Evolutionary conservation across 164 flowering plant species (phyloP).

Genomic region (Aristolochia contorta): DNA sequence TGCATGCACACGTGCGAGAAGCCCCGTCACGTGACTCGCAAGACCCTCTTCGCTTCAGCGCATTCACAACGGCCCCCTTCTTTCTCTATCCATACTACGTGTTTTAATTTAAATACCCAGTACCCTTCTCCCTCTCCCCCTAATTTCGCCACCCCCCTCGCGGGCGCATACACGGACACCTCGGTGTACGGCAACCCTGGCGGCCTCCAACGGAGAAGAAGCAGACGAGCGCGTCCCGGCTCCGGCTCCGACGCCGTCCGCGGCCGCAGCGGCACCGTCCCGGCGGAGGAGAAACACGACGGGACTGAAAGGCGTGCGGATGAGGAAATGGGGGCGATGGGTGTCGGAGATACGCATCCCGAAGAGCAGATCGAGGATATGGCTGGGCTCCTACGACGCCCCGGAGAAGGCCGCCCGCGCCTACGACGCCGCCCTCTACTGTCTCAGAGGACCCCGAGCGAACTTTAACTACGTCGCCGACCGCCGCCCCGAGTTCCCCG

Average conservation of each 20-base stretch:
- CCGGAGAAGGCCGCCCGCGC: slow-evolving; percentile 44
- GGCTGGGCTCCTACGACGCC: slow-evolving; percentile 39
- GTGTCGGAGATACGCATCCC: slow-evolving; percentile 40
- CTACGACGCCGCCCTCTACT: slow-evolving; percentile 34
- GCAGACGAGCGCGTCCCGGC: background rate
- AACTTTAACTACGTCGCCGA: slow-evolving; percentile 24
- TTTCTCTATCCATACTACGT: background rate
- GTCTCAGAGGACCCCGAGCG: slow-evolving; percentile 23
- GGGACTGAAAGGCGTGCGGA: slow-evolving; percentile 25
- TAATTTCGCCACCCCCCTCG: too few relatives aligned
- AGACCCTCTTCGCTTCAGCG: too few relatives aligned
- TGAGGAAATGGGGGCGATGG: slow-evolving; percentile 41
- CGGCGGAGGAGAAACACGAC: slow-evolving; percentile 1
- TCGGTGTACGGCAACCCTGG: slow-evolving; percentile 1
- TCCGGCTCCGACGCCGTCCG: too few relatives aligned
- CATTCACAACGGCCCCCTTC: too few relatives aligned
- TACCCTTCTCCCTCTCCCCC: background rate
- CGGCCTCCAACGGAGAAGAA: slow-evolving; percentile 1
- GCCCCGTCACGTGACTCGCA: too few relatives aligned
- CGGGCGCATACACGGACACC: too few relatives aligned
- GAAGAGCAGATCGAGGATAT: slow-evolving; percentile 26
- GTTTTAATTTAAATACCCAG: slow-evolving; percentile 10
- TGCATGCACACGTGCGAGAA: too few relatives aligned
- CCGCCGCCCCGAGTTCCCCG: slow-evolving; percentile 15
- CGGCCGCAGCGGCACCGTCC: background rate